Percentiles rank a stretch among this genome's conserved stretches.
phyloP scores from a whole-genome alignment of 345 rosid genomes.

The Melastoma malabathricum region DNA sequence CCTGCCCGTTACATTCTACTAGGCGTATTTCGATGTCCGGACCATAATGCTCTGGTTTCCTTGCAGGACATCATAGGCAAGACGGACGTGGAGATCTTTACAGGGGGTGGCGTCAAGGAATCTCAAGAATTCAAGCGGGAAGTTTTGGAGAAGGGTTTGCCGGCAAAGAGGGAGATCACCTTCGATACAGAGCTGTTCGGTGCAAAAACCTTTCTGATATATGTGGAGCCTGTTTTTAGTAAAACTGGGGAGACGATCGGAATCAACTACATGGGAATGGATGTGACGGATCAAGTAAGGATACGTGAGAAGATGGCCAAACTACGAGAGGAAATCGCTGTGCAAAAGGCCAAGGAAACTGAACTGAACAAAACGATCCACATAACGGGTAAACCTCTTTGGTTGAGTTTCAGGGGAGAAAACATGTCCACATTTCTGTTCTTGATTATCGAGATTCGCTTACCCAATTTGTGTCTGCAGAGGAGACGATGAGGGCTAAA shows the following conservation, averaged over 20 bases:
- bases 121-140: slow-evolving; percentile 90
- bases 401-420: neutral
- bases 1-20: no score
- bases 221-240: slow-evolving; percentile 85
- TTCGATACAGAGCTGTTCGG: slow-evolving; percentile 82
- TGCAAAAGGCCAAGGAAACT: slow-evolving; percentile 89
- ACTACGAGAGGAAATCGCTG: slow-evolving; percentile 92
- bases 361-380: slow-evolving; percentile 90
- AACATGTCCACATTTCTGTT: neutral
- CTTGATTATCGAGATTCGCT: slow-evolving; percentile 1
- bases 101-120: slow-evolving; percentile 86
- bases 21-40: neutral
- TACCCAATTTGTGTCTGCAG: slow-evolving; percentile 20
- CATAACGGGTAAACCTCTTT: slow-evolving; percentile 55
- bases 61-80: slow-evolving; percentile 84
- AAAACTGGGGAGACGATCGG: slow-evolving; percentile 81
- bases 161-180: slow-evolving; percentile 88
- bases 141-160: slow-evolving; percentile 73
- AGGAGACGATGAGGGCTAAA: slow-evolving; percentile 98
- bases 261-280: slow-evolving; percentile 96
- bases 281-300: slow-evolving; percentile 82
- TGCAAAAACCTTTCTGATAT: slow-evolving; percentile 71
- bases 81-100: slow-evolving; percentile 78
- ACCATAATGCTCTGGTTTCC: neutral
- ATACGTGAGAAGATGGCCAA: slow-evolving; percentile 82